Percentiles rank a stretch among this genome's conserved stretches.
Evolutionary conservation across 1,284 basidiomycete genomes (phyloP).

Genomic region (Rhodofomes roseus): DNA sequence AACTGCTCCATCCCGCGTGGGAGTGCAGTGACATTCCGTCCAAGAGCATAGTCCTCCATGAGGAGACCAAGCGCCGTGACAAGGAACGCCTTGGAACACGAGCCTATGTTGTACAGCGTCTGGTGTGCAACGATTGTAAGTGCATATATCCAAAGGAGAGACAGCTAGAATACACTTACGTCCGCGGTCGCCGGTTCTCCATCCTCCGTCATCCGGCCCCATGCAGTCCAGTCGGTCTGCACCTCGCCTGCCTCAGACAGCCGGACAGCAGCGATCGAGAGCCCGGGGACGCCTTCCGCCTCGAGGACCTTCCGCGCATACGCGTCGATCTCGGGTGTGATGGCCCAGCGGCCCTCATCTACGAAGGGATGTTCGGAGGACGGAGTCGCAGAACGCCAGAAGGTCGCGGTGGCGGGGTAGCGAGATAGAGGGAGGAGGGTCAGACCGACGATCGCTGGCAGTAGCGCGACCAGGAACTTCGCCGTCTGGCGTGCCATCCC

Average conservation of each 20-base stretch:
- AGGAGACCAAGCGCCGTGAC: slow-evolving; percentile 32
- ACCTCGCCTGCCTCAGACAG: not conserved
- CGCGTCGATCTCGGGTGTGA: not conserved
- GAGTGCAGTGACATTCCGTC: slow-evolving; percentile 16
- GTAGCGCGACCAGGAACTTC: no score
- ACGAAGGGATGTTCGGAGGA: not conserved
- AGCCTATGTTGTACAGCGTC: slow-evolving; percentile 39
- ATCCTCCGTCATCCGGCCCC: slow-evolving; percentile 28
- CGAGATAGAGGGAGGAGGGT: not conserved
- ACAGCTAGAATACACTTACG: not conserved
- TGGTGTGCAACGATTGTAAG: slow-evolving; percentile 9
- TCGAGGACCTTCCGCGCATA: not conserved
- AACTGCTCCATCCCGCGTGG: slow-evolving; percentile 3
- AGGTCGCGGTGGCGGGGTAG: no score
- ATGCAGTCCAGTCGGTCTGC: slow-evolving; percentile 19
- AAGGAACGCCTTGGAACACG: slow-evolving; percentile 44
- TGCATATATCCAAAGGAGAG: not conserved
- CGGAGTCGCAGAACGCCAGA: no score
- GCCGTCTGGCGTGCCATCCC: no score
- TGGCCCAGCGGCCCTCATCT: not conserved
- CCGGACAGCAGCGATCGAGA: not conserved
- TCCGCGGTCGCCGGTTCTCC: slow-evolving; percentile 12
- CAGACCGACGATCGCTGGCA: no score
- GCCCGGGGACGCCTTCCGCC: not conserved
- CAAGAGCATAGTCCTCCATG: slow-evolving; percentile 18